These are phyloP conservation scores for Suillus sp. DNA, from an alignment of 768 basidiomycete genomes.

Conservation along the genomic window DNA sequence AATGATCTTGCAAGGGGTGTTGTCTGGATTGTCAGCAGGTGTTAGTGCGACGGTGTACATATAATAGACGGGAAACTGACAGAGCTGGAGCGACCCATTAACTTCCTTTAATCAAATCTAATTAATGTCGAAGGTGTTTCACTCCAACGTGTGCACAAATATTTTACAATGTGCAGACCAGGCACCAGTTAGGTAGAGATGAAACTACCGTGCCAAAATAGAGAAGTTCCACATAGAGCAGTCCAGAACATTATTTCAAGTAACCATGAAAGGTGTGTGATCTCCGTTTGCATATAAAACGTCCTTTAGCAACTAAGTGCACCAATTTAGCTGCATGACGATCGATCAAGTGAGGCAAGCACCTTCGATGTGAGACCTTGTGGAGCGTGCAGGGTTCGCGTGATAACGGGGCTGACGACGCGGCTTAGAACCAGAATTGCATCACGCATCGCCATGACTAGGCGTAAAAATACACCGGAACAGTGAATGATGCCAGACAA, in stretches of 20 bases:
- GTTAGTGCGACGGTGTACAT: background rate
- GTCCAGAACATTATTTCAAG: background rate
- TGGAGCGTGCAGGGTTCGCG: slow-evolving; percentile 26
- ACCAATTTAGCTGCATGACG: background rate
- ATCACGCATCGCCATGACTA: slow-evolving; percentile 8
- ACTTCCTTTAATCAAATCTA: background rate
- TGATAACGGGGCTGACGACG: slow-evolving; percentile 24
- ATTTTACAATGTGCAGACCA: background rate
- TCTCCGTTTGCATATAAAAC: slow-evolving; percentile 36
- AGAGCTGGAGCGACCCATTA: background rate
- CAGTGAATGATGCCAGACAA: slow-evolving; percentile 25
- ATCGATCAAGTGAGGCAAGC: background rate
- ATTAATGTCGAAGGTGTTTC: background rate
- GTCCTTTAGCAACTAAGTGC: slow-evolving; percentile 31
- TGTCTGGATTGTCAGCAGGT: background rate
- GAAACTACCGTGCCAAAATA: background rate
- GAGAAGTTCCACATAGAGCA: background rate
- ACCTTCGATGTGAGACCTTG: slow-evolving; percentile 9
- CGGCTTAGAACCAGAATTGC: slow-evolving; percentile 5
- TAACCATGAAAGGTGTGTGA: slow-evolving; percentile 14
- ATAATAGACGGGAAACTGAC: background rate
- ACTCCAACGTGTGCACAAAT: background rate
- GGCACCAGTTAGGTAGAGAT: background rate
- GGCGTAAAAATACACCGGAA: slow-evolving; percentile 9
- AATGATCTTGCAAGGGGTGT: background rate